Evolutionary conservation across 2,329 filamentous ascomycete genomes (phyloP), one percentile per base, ranked within the genome.

Genomic region (Paracoccidioides lutzii): DNA sequence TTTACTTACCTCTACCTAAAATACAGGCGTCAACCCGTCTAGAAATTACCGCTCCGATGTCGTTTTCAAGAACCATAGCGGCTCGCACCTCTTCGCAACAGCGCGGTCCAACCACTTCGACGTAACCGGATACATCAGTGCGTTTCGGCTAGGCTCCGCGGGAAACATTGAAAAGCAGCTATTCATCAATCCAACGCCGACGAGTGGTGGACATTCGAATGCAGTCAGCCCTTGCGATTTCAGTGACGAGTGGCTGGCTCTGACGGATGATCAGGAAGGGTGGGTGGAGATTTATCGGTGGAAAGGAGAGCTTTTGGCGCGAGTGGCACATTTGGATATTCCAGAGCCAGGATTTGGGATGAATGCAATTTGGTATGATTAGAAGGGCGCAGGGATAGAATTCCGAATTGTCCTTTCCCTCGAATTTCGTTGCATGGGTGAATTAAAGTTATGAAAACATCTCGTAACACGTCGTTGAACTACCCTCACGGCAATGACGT

Each of bases 291-390:
- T 95, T 56, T 94, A 94, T 69, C 78, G 88, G 54, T 95, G 88
- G 87, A 78, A 85, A 61, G 84, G 90, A 57, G 88, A 93, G 76
- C 88, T 85, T 63, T 72, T 95, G 54, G 84, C 82, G 1, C 76
- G 88, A 3, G 88, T 94, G 6, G 88, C 88, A 14, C 78, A 87
- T 59, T 76, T 87, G 59, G 82, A 88, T 62, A 83, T 94, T 41
- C 82, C 83, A 5, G 89, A 94, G 74, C 87, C 87, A n/a, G 89
- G 89, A 1, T 95, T 95, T 68, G 88, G 88, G 1, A 95, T 95
- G 89, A 95, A 95, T 72, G 88, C 88, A n/a, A 90, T 94, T 60
- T 95, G 89, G 89, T 93, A 93, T 69, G 86, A 94, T 71, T 88
- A 67, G 51, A 22, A 22, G 22, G 22, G 22, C 22, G 22, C 22